Evolutionary conservation across 2,329 filamentous ascomycete genomes (phyloP), one percentile per base, ranked within the genome.

Genomic region (Sphaerostilbella broomeana): DNA sequence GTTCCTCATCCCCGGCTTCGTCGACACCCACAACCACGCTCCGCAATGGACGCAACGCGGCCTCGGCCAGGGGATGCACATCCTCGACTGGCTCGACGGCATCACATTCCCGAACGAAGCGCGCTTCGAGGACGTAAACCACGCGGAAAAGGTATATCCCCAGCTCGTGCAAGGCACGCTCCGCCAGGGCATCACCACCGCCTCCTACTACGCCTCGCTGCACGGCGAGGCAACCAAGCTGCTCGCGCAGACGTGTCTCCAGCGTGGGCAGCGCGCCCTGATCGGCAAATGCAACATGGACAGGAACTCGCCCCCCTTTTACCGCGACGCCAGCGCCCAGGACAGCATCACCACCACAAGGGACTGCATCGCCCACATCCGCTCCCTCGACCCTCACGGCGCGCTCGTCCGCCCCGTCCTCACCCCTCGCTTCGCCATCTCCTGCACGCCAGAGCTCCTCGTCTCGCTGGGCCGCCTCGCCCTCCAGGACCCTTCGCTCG

Each of bases 11-110:
- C 76, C 77, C 0, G 75, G 75, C 29, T 73, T 79, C 49, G 62
- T 84, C 38, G 79, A 84, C 60, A 82, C 78, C 1, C 80, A 84
- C 56, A 81, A 80, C 44, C 80, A 84, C 51, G 79, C 80, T 0
- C 79, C 79, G 26, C 69, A 75, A 48, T 73, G 67, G 64, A 58
- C 66, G 11, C 65, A 67, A 56, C 60, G 68, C 17, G 67, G 71
- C 19, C 58, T 72, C 4, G 67, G 68, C 5, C 67, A 72, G 49
- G 62, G 71, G 29, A 60, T 71, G 55, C 66, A 74, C 44, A 72
- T 76, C 44, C 61, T 80, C 6, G 73, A 81, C 51, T 84, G 80
- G 80, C 65, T 84, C 2, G 65, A 75, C 22, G 56, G 71, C n/a
- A 64, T 80, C 18, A 84, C 80, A 0, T 84, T 82, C 48, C 76